Conservation (phyloP, 306 rosid species). For the Mucuna pruriens region DNA sequence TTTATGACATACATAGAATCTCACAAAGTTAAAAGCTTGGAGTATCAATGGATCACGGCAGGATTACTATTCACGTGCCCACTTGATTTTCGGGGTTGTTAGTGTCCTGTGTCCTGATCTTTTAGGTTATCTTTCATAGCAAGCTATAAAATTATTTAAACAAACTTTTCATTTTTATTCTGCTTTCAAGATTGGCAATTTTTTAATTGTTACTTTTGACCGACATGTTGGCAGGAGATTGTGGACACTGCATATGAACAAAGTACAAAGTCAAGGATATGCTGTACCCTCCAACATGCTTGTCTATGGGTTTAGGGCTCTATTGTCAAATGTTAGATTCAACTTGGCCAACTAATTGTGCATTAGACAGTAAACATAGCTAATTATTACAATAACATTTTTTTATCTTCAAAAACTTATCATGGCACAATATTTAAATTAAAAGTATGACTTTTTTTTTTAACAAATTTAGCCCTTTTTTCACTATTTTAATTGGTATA, state of each 20-base stretch:
- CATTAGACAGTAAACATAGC: background rate
- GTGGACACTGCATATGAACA: constrained; percentile 37
- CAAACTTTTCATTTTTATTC: background rate
- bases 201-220: constrained; percentile 35
- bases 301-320: constrained; percentile 18
- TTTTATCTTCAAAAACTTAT: background rate
- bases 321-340: constrained; percentile 41
- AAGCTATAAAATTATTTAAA: background rate
- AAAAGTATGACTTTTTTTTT: background rate
- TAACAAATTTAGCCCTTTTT: background rate
- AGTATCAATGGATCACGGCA: constrained; percentile 16
- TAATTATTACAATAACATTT: background rate
- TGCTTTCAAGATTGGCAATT: constrained; percentile 1
- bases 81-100: constrained; percentile 24
- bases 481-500: background rate
- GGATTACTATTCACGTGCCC: constrained; percentile 52
- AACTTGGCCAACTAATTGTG: constrained; percentile 44
- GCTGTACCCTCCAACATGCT: constrained; percentile 40
- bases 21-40: constrained; percentile 24
- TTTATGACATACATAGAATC: constrained; percentile 37
- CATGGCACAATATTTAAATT: background rate
- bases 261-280: constrained; percentile 47
- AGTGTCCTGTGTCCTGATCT: constrained; percentile 25
- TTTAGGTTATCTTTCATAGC: background rate
- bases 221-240: constrained; percentile 42